Evolutionary conservation across 257 asterid species (phyloP).

Genomic region (Plantago ovata): DNA sequence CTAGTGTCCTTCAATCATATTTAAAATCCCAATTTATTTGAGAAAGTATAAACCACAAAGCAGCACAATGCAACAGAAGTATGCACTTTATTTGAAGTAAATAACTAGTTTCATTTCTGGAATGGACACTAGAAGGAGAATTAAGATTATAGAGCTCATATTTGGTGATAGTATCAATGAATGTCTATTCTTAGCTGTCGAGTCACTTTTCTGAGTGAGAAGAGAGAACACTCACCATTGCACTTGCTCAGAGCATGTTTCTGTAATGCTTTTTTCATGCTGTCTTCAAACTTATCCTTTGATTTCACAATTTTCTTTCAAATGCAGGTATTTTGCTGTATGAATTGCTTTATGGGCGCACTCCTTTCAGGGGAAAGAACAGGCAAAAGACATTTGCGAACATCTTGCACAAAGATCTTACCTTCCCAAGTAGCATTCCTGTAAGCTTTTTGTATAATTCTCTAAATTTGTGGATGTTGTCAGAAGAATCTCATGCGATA

Average conservation of each 20-base stretch:
- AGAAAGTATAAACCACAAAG: neutral
- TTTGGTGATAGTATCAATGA: neutral
- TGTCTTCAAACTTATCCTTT: slow-evolving; percentile 9
- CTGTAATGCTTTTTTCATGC: no score
- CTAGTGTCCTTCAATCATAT: no score
- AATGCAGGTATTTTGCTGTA: slow-evolving; percentile 76
- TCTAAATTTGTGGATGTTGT: neutral
- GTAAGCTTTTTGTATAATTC: slow-evolving; percentile 28
- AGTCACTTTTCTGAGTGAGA: no score
- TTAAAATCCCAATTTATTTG: neutral
- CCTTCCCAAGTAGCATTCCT: slow-evolving; percentile 97
- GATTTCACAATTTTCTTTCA: slow-evolving; percentile 12
- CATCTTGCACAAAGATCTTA: slow-evolving; percentile 89
- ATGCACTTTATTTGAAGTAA: neutral
- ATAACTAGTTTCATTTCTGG: neutral
- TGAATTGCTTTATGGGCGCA: slow-evolving; percentile 96
- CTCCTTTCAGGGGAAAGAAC: slow-evolving; percentile 96
- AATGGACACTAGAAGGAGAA: neutral
- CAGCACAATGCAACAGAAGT: neutral
- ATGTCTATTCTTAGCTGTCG: neutral
- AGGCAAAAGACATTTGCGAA: slow-evolving; percentile 94
- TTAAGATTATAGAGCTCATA: neutral
- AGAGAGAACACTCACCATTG: no score
- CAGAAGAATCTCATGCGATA: neutral
- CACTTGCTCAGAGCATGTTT: no score